phyloP scores from a whole-genome alignment of 805 yeast genomes.

The Saccharomycopsis selenospora region DNA sequence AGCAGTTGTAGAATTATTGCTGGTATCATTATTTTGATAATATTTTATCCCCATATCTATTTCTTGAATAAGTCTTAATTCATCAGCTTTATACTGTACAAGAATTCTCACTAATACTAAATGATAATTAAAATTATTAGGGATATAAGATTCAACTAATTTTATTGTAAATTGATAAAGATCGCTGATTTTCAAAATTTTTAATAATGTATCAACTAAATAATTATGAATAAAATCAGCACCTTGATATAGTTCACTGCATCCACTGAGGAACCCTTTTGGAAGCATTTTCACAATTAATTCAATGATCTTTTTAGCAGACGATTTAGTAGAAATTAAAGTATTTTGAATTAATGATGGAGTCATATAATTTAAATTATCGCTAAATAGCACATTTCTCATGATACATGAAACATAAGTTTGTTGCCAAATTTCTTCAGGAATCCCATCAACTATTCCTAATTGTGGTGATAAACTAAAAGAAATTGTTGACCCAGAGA shows the following conservation, averaged over 20 bases:
- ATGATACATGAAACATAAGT: conserved; percentile 50
- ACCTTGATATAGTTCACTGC: conserved; percentile 29
- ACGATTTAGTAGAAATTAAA: conserved; percentile 31
- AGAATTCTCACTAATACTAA: conserved; percentile 12
- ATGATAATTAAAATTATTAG: conserved; percentile 17
- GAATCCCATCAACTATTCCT: conserved; percentile 27
- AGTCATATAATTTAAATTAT: conserved; percentile 46
- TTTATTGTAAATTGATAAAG: conserved; percentile 35
- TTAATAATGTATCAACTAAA: conserved; percentile 43
- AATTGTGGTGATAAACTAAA: not conserved
- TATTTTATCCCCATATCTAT: conserved; percentile 12
- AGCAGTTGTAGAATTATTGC: too few species aligned
- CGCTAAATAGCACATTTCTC: conserved; percentile 45
- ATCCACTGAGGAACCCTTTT: conserved; percentile 42
- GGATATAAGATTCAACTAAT: conserved; percentile 26
- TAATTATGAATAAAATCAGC: conserved; percentile 39
- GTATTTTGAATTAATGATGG: conserved; percentile 53
- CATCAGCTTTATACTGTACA: conserved; percentile 7
- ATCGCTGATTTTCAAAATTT: conserved; percentile 34
- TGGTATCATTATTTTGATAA: not conserved
- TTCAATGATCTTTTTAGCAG: conserved; percentile 32
- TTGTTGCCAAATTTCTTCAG: conserved; percentile 48
- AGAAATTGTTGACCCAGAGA: not conserved
- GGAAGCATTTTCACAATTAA: conserved; percentile 40
- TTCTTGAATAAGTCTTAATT: conserved; percentile 15